Conservation (phyloP, 495 filamentous ascomycete species). For the Aspergillus mulundensis region DNA sequence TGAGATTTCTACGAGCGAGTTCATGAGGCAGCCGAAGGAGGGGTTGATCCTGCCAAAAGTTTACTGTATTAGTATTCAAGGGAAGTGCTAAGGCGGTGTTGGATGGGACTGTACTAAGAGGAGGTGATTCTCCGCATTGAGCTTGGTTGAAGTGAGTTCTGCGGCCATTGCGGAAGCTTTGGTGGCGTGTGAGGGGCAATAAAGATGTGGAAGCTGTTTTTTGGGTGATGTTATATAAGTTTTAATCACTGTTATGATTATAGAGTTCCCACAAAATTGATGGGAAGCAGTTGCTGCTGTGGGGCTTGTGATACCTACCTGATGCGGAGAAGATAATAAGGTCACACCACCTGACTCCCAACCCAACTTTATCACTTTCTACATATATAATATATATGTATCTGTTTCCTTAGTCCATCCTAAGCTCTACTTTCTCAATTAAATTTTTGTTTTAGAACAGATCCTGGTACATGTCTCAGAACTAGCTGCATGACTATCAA, state of each 20-base stretch:
- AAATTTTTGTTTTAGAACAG: background rate
- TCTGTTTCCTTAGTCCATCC: too few species aligned
- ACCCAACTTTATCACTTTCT: too few species aligned
- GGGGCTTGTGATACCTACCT: slow-evolving; percentile 12
- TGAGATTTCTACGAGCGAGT: slow-evolving; percentile 88
- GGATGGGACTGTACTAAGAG: slow-evolving; percentile 60
- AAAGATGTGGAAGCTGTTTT: too few species aligned
- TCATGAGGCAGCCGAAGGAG: slow-evolving; percentile 89
- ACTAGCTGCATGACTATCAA: slow-evolving; percentile 19
- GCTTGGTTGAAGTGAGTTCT: slow-evolving; percentile 58
- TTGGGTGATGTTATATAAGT: too few species aligned
- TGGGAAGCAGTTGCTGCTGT: slow-evolving; percentile 1
- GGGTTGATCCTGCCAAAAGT: slow-evolving; percentile 74
- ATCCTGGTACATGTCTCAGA: slow-evolving; percentile 4
- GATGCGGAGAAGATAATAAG: background rate
- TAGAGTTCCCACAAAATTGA: too few species aligned
- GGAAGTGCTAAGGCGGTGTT: slow-evolving; percentile 3
- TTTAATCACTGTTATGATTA: too few species aligned
- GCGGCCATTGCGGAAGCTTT: slow-evolving; percentile 38
- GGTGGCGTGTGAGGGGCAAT: too few species aligned
- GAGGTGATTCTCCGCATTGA: slow-evolving; percentile 70
- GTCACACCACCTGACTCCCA: slow-evolving; percentile 20
- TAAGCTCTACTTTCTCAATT: background rate
- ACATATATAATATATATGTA: too few species aligned
- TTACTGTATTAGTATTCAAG: slow-evolving; percentile 14